Evolutionary conservation across 225 moss, liverwort and hornwort species (phyloP).

Genomic region (Ulota crispa): DNA sequence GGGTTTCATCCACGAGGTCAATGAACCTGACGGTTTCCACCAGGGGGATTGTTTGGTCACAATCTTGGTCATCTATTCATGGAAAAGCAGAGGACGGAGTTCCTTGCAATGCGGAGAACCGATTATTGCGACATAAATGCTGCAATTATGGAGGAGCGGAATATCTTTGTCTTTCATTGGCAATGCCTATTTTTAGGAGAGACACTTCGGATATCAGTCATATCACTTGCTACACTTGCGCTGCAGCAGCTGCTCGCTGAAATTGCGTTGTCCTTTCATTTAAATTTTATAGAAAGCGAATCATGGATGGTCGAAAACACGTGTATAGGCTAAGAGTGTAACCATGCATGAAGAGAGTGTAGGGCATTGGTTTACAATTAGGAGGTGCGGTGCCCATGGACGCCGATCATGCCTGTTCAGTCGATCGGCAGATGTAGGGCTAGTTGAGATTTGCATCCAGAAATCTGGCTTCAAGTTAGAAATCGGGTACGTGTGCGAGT

Average conservation of each 20-base stretch:
- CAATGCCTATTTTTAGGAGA: background rate
- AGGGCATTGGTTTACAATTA: background rate
- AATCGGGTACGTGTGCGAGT: background rate
- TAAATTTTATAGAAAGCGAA: background rate
- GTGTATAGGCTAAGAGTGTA: background rate
- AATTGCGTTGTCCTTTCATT: background rate
- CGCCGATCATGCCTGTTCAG: background rate
- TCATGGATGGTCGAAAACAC: background rate
- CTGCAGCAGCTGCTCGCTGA: slow-evolving; percentile 21
- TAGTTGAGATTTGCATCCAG: background rate
- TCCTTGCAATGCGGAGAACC: background rate
- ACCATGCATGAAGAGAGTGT: background rate
- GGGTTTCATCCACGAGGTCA: background rate
- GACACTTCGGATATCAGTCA: background rate
- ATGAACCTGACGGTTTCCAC: background rate
- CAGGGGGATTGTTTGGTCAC: background rate
- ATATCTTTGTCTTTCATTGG: background rate
- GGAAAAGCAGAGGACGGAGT: background rate
- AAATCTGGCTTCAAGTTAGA: background rate
- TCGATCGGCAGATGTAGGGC: background rate
- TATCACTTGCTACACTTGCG: slow-evolving; percentile 2
- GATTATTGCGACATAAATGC: background rate
- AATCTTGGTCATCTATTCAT: background rate
- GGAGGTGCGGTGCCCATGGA: background rate
- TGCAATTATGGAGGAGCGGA: background rate